These are phyloP conservation scores for Macrophomina phaseolina DNA, from an alignment of 2,329 filamentous ascomycete genomes.

Conservation along the genomic window DNA sequence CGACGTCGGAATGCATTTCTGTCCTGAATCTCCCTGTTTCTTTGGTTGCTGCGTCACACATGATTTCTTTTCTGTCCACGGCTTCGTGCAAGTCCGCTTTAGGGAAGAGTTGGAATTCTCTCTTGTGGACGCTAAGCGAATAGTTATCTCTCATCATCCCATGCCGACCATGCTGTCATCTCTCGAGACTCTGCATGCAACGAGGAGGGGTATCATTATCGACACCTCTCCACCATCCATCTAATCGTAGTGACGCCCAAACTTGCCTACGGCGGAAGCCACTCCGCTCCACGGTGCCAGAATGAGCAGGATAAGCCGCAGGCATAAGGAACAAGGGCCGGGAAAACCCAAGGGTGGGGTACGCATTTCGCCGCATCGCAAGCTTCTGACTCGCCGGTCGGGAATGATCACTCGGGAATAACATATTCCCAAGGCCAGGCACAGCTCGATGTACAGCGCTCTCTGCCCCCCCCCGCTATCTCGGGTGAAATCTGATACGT, in stretches of 20 bases:
- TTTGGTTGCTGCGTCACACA: not conserved
- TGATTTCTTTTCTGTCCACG: not conserved
- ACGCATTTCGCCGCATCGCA: not conserved
- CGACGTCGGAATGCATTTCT: not conserved
- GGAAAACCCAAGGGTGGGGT: constrained; percentile 16
- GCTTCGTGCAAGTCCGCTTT: not conserved
- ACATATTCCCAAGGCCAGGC: not conserved
- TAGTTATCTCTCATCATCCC: not conserved
- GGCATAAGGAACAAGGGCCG: not conserved
- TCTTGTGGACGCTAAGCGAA: not conserved
- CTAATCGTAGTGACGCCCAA: not conserved
- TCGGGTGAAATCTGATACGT: constrained; percentile 2
- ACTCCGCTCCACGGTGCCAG: not conserved
- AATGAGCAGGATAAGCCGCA: constrained; percentile 1
- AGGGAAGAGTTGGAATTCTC: not conserved
- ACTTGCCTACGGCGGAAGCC: not conserved
- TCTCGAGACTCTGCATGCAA: too few species aligned
- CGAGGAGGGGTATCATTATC: too few species aligned
- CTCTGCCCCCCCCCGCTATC: not conserved
- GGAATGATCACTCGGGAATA: constrained; percentile 15
- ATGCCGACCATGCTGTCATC: not conserved
- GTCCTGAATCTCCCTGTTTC: not conserved
- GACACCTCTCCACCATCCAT: not conserved
- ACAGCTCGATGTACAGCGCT: constrained; percentile 8
- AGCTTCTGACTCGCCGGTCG: constrained; percentile 8